Evolutionary conservation across 192 early-diverging fungal species (phyloP), one percentile per base, ranked within the genome.

Genomic region (Backusella macrospora): DNA sequence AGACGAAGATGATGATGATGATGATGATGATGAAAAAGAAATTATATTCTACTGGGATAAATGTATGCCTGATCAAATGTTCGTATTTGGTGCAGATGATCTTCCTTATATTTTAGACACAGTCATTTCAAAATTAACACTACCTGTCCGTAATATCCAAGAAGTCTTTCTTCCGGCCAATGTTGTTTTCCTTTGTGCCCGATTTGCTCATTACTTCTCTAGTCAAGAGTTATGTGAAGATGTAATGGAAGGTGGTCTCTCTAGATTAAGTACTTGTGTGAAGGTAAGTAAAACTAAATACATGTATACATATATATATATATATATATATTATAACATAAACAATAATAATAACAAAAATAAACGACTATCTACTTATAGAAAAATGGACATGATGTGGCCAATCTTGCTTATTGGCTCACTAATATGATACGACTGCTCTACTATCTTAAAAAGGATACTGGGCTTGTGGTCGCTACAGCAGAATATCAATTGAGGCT

Each of bases 51-150:
- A 73, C 21, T 98, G 94, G 94, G 88, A 91, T 44, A 84, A 77
- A 42, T 93, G 95, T 82, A 84, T 87, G 76, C 89, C 90, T 7
- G 92, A 95, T 85, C 94, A 98, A 77, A 98, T 98, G 96, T 92
- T 95, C 82, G 96, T 97, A 26, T 95, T 97, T 78, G 87, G 88
- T 70, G 83, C 82, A 62, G 84, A 86, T 29, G 85, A 89, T 15
- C 79, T 95, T 68, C 84, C 87, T 13, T 85, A 87, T 65, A 90
- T 96, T 66, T 84, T 98, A 37, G 84, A 92, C 47, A 87, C 88
- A 0, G 87, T 91, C 7, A 85, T 96, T 65, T 85, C 81, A n/a
- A 83, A 88, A 26, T 86, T 95, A 42, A 82, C 83, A 42, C 15
- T 80, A 13, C 90, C 92, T 0, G 78, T 84, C 34, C 81, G 83